Base-by-base conservation (phyloP, 2,329 filamentous ascomycete genomes). In the Alternaria incomplexa region DNA sequence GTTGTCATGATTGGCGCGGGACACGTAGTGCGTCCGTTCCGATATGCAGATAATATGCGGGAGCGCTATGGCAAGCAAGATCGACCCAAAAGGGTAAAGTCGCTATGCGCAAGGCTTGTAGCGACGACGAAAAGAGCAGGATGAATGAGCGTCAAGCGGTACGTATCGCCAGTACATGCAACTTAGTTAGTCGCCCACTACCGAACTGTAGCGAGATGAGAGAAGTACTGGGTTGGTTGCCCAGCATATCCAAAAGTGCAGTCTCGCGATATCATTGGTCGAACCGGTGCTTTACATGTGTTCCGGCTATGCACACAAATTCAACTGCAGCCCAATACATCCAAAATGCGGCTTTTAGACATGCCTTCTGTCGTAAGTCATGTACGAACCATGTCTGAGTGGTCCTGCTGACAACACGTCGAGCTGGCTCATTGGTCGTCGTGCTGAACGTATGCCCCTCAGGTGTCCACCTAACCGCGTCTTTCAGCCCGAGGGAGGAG, bases 251-350 rank as follows among this genome's bases (percentile, higher is more conserved):
- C 67, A 61, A 59, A 72, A 47, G 65, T 56, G 67, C 63, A 58
- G 67, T 73, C 72, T 53, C 26, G 48, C 48, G 54, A 53, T 68
- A 57, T 76, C 67, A 79, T 79, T 79, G 77, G 77, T 67, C 57
- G 47, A 56, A 53, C 25, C 55, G 55, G 58, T 71, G 71, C 73
- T 70, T 72, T 73, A 69, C 71, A 67, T 70, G 55, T 71, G 73
- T 78, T 63, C 70, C 74, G 72, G 69, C 66, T 71, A 77, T 75
- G 74, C 72, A 74, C 69, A 71, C 64, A 73, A 66, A 69, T 73
- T 70, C 66, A 63, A 61, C 66, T 72, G 67, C 58, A 68, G 69
- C 66, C 74, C 75, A 77, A 77, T 78, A 70, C 66, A 72, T 77
- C 64, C 44, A 55, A 28, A 52, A 59, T 59, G 45, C 43, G 70